Conservation (phyloP, 306 rosid genomes). For the Gillenia trifoliata region DNA sequence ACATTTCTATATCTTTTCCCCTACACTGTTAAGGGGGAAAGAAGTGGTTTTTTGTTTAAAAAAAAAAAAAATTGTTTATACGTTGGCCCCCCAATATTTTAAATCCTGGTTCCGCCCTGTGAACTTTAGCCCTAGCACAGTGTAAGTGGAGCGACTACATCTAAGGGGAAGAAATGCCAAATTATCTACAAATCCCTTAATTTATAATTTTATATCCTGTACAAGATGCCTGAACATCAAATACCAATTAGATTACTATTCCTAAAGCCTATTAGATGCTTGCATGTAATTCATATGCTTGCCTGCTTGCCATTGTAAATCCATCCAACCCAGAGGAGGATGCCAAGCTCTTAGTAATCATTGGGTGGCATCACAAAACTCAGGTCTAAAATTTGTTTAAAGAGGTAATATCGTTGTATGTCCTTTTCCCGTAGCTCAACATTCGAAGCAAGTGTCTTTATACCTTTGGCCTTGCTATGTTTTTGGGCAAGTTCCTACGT, state of each 20-base stretch:
- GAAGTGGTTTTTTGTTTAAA: too few relatives aligned
- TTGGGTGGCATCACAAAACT: conserved; percentile 18
- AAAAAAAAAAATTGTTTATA: too few relatives aligned
- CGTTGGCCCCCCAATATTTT: too few relatives aligned
- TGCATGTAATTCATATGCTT: conserved; percentile 15
- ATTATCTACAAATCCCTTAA: not conserved
- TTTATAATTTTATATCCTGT: not conserved
- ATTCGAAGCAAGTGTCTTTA: conserved; percentile 37
- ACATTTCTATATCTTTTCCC: too few relatives aligned
- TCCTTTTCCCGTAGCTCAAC: conserved; percentile 34
- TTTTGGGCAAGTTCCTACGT: conserved; percentile 29
- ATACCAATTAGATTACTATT: not conserved
- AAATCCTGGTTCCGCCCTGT: too few relatives aligned
- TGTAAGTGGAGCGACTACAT: not conserved
- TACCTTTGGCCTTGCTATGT: conserved; percentile 41
- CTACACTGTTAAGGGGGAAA: too few relatives aligned
- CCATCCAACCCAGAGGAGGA: not conserved
- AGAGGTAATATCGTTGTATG: not conserved
- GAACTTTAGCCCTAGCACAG: too few relatives aligned
- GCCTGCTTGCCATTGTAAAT: not conserved
- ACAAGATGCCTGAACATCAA: conserved; percentile 4
- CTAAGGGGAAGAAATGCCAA: not conserved
- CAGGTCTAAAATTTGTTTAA: not conserved
- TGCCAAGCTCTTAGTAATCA: conserved; percentile 21
- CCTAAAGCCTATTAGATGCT: conserved; percentile 13